Percentiles rank a stretch among this genome's conserved stretches.
phyloP scores from a whole-genome alignment of 208 protist genomes.

The Polymyxa betae region DNA sequence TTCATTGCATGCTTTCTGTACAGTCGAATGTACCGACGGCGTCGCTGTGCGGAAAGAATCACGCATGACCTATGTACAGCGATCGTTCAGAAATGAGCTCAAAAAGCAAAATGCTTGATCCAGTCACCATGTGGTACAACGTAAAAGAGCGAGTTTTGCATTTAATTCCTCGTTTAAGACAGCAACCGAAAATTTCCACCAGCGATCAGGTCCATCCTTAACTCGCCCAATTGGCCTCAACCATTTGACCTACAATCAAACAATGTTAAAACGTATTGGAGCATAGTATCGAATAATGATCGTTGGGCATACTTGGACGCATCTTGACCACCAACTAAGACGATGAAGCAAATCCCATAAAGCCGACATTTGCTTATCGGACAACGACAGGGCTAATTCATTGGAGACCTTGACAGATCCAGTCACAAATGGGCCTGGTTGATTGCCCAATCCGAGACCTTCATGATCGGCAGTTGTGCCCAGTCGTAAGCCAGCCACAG shows the following conservation, averaged over 20 bases:
- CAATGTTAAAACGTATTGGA: background rate
- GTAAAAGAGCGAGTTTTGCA: background rate
- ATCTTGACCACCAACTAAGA: background rate
- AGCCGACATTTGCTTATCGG: background rate
- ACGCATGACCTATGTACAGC: background rate
- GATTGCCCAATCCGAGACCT: background rate
- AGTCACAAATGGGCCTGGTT: background rate
- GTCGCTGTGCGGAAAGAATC: background rate
- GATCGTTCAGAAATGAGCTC: background rate
- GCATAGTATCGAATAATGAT: background rate
- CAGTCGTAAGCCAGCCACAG: background rate
- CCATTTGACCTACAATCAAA: background rate
- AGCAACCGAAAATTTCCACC: background rate
- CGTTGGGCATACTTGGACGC: background rate
- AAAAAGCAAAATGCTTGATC: background rate
- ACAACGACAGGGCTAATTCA: background rate
- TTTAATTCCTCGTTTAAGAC: background rate
- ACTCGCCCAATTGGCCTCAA: background rate
- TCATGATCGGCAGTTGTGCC: background rate
- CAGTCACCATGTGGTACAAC: background rate
- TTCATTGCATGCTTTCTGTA: background rate
- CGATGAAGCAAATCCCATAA: background rate
- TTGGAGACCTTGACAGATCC: background rate
- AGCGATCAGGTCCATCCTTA: background rate
- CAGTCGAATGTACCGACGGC: background rate